Conservation (phyloP, 441 rosid genomes). For the Gossypium schwendimanii region DNA sequence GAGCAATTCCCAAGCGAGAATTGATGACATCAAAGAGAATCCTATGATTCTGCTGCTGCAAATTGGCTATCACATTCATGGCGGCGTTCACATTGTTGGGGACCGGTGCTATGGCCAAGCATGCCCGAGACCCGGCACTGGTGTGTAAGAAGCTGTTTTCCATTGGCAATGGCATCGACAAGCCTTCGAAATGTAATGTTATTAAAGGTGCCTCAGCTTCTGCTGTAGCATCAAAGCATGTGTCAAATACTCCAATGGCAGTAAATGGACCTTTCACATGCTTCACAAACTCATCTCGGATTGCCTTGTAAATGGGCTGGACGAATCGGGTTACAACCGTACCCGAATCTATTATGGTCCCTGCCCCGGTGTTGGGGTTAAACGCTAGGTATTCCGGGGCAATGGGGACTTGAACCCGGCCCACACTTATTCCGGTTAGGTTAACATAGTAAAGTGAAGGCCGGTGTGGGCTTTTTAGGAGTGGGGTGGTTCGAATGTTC, state of each 20-base stretch:
- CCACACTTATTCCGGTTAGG: constrained; percentile 71
- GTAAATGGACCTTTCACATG: constrained; percentile 62
- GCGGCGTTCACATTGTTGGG: constrained; percentile 63
- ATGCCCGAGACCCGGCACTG: constrained; percentile 59
- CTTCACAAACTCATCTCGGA: constrained; percentile 69
- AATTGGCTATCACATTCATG: constrained; percentile 76
- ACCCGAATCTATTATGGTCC: constrained; percentile 80
- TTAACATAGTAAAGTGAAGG: constrained; percentile 82
- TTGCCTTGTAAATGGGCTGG: constrained; percentile 48
- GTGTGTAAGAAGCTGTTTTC: constrained; percentile 84
- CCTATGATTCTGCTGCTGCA: constrained; percentile 87
- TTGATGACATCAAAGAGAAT: constrained; percentile 64
- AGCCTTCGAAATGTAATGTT: constrained; percentile 48
- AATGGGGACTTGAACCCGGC: constrained; percentile 41
- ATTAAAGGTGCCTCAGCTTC: constrained; percentile 42
- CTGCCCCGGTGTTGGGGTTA: constrained; percentile 63
- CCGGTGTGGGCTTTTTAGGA: constrained; percentile 59
- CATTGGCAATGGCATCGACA: constrained; percentile 55
- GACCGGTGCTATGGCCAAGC: constrained; percentile 73
- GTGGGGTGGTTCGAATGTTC: constrained; percentile 56
- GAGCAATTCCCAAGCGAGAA: constrained; percentile 72
- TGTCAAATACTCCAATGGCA: constrained; percentile 69
- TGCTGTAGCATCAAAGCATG: constrained; percentile 54
- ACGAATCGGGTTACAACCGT: constrained; percentile 72
- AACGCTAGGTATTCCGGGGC: constrained; percentile 36